Evolutionary conservation across 2,329 filamentous ascomycete species (phyloP).

Genomic region (Scolecobasidium constrictum): DNA sequence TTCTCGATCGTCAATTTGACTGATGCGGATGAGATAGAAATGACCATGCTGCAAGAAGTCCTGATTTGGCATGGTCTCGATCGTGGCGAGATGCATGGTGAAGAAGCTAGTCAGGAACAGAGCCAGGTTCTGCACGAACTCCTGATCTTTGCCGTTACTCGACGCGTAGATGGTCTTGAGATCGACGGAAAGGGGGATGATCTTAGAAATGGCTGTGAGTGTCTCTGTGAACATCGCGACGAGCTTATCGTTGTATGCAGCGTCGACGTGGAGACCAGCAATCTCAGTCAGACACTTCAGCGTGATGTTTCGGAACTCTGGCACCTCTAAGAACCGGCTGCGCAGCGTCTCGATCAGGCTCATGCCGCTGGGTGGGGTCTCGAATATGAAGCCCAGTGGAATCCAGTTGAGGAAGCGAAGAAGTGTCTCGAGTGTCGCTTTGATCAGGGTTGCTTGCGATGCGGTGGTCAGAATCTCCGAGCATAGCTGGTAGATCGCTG

Average conservation of each 20-base stretch:
- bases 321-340: conserved; percentile 82
- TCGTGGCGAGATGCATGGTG: conserved; percentile 74
- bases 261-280: conserved; percentile 78
- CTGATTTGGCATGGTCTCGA: conserved; percentile 89
- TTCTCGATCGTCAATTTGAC: conserved; percentile 95
- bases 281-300: conserved; percentile 97
- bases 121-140: conserved; percentile 94
- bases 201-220: conserved; percentile 80
- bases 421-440: conserved; percentile 92
- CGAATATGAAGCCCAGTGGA: conserved; percentile 94
- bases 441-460: conserved; percentile 77
- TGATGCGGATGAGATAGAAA: conserved; percentile 96
- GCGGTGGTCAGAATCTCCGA: conserved; percentile 89
- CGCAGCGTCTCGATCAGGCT: conserved; percentile 84
- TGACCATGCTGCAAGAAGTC: conserved; percentile 94
- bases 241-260: conserved; percentile 87
- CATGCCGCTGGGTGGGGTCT: conserved; percentile 55
- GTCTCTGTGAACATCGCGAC: conserved; percentile 98
- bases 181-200: conserved; percentile 83
- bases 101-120: conserved; percentile 97
- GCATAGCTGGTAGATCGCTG: conserved; percentile 94
- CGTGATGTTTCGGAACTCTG: conserved; percentile 93
- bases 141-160: conserved; percentile 88
- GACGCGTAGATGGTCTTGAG: conserved; percentile 83
- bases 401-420: conserved; percentile 99